Evolutionary conservation across 257 asterid species (phyloP).

Genomic region (Salvia miltiorrhiza): DNA sequence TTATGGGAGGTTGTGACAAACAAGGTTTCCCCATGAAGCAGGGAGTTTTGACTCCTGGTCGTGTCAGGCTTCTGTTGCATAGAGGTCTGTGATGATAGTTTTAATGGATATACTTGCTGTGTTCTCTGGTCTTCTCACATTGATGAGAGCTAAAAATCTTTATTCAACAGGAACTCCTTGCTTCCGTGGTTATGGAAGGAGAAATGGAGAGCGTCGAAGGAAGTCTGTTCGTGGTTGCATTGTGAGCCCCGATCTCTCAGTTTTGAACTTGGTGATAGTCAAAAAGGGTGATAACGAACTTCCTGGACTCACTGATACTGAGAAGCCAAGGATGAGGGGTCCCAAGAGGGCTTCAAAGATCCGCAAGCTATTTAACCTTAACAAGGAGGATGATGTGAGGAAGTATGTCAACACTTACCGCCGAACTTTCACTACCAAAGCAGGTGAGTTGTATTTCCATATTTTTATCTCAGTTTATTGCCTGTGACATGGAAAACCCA

Average conservation of each 20-base stretch:
- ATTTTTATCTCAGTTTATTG: too few relatives aligned
- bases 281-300: slow-evolving; percentile 73
- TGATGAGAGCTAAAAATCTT: neutral
- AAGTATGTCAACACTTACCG: slow-evolving; percentile 80
- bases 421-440: slow-evolving; percentile 54
- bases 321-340: slow-evolving; percentile 87
- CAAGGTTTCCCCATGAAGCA: slow-evolving; percentile 67
- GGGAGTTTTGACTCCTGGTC: slow-evolving; percentile 59
- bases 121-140: neutral
- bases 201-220: slow-evolving; percentile 75
- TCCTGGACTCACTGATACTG: slow-evolving; percentile 73
- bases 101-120: neutral
- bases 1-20: slow-evolving; percentile 64
- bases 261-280: slow-evolving; percentile 66
- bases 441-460: slow-evolving; percentile 33
- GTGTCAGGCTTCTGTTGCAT: slow-evolving; percentile 43
- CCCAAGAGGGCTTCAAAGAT: slow-evolving; percentile 86
- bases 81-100: slow-evolving; percentile 28
- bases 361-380: slow-evolving; percentile 70
- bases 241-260: slow-evolving; percentile 73
- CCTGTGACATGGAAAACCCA: too few relatives aligned
- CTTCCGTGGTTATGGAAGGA: slow-evolving; percentile 73
- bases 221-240: slow-evolving; percentile 88
- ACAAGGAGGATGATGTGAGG: slow-evolving; percentile 76
- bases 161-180: slow-evolving; percentile 54